Evolutionary conservation across 2,329 filamentous ascomycete genomes (phyloP), one percentile per base, ranked within the genome.

Genomic region (Pseudodiploospora longispora): DNA sequence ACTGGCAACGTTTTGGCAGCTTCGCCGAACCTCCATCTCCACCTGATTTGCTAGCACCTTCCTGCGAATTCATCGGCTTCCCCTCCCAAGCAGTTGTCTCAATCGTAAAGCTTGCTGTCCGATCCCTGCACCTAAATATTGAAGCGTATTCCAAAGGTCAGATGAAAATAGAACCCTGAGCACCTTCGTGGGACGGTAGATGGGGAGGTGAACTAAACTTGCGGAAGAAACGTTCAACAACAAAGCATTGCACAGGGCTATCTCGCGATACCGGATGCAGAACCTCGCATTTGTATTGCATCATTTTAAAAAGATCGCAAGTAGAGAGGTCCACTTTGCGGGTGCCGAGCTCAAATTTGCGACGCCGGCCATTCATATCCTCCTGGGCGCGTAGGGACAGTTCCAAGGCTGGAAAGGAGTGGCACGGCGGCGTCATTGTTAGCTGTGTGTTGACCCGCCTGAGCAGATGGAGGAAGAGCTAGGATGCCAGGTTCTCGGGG

Each of bases 1-100:
- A 64, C 41, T 61, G 57, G 12, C 53, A 55, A 42, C 58, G 56
- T 38, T 52, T 55, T 37, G 47, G 33, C 6, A 50, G 43, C 12
- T 46, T n/a, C 31, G 31, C 7, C 8, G 12, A 37, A 30, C 12
- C 19, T 42, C 8, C 32, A 5, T 27, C 10, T 43, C 44, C 10
- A 4, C 36, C 30, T 29, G 30, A 38, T 50, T 50, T 38, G 51
- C 52, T 47, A 19, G 19, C 19, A 19, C 19, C 19, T 19, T 19
- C 19, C 19, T 19, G 19, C 19, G 19, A 19, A 19, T 19, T 19
- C 19, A 19, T 19, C 19, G 19, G 19, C 19, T 56, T 58, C 47
- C 60, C 68, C 62, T 83, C 78, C 79, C 78, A 83, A 36, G 71
- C 69, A 9, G 80, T 83, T 27, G 80, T 83, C 63, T 83, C 80